Evolutionary conservation across 1,284 basidiomycete species (phyloP).

Genomic region (Stereum hirsutum): DNA sequence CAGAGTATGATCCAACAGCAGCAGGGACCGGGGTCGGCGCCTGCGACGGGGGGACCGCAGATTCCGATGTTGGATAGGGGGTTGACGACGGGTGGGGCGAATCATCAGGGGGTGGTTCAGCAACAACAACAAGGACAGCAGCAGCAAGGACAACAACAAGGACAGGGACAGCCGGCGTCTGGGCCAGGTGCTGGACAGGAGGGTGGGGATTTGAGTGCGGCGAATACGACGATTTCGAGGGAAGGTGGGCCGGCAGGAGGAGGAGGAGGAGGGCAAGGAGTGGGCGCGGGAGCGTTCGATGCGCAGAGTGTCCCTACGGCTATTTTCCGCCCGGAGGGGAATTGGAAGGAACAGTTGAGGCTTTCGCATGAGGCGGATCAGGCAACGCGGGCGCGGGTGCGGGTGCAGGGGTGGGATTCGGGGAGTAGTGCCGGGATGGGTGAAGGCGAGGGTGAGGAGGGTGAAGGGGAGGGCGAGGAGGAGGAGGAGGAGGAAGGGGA

Average conservation of each 20-base stretch:
- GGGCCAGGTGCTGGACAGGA: too few relatives aligned
- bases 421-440: slow-evolving; percentile 26
- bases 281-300: too few relatives aligned
- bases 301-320: slow-evolving; percentile 61
- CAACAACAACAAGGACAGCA: slow-evolving; percentile 26
- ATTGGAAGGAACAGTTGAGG: slow-evolving; percentile 75
- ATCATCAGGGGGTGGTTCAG: too few relatives aligned
- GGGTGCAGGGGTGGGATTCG: slow-evolving; percentile 12
- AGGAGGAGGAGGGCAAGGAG: too few relatives aligned
- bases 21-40: slow-evolving; percentile 2
- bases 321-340: slow-evolving; percentile 80
- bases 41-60: too few relatives aligned
- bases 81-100: too few relatives aligned
- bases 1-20: slow-evolving; percentile 28
- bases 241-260: too few relatives aligned
- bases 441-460: slow-evolving; percentile 24
- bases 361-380: slow-evolving; percentile 46
- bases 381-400: slow-evolving; percentile 17
- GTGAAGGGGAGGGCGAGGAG: slow-evolving; percentile 48
- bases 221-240: too few relatives aligned
- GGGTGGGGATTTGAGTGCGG: too few relatives aligned
- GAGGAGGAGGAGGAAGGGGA: slow-evolving; percentile 30
- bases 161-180: too few relatives aligned
- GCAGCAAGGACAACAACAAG: slow-evolving; percentile 31
- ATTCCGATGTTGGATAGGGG: too few relatives aligned